These are phyloP conservation scores for Myrmaecium sp. DNA, from an alignment of 2,329 filamentous ascomycete species.

Conservation along the genomic window DNA sequence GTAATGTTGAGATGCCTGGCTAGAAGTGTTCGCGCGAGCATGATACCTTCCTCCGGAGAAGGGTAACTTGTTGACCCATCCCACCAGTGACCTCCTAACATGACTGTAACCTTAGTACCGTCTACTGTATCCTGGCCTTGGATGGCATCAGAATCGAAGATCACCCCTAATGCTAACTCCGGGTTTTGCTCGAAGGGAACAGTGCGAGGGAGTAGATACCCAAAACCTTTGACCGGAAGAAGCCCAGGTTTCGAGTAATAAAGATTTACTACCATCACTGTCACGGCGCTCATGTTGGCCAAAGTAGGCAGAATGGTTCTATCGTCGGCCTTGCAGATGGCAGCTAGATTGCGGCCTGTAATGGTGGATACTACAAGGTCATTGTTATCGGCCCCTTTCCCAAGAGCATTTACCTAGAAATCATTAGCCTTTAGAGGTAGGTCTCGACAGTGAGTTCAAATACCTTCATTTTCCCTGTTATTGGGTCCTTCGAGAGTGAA, in stretches of 20 bases:
- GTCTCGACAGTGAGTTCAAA: too few relatives aligned
- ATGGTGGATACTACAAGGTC: too few relatives aligned
- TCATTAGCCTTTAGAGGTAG: too few relatives aligned
- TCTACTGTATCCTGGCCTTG: slow-evolving; percentile 35
- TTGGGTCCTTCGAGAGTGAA: slow-evolving; percentile 17
- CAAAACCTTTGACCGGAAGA: slow-evolving; percentile 57
- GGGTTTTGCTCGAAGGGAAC: slow-evolving; percentile 57
- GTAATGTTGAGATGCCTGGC: slow-evolving; percentile 58
- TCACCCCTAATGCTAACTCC: slow-evolving; percentile 71
- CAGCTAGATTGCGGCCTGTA: too few relatives aligned
- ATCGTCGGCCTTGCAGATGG: too few relatives aligned
- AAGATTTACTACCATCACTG: slow-evolving; percentile 83
- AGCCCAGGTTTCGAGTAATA: slow-evolving; percentile 55
- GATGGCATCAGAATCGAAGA: slow-evolving; percentile 68
- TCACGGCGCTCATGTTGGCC: slow-evolving; percentile 45
- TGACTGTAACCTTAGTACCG: slow-evolving; percentile 81
- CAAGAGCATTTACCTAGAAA: too few relatives aligned
- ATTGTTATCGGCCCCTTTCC: too few relatives aligned
- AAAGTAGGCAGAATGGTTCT: slow-evolving; percentile 21
- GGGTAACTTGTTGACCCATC: slow-evolving; percentile 47
- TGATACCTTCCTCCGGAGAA: slow-evolving; percentile 44
- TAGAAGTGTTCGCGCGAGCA: slow-evolving; percentile 54
- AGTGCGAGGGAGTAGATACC: slow-evolving; percentile 74
- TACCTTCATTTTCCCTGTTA: slow-evolving; percentile 2
- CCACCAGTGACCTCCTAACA: slow-evolving; percentile 92